These are phyloP conservation scores for Tetracladium maxilliforme DNA, from an alignment of 2,329 filamentous ascomycete genomes.

Conservation along the genomic window DNA sequence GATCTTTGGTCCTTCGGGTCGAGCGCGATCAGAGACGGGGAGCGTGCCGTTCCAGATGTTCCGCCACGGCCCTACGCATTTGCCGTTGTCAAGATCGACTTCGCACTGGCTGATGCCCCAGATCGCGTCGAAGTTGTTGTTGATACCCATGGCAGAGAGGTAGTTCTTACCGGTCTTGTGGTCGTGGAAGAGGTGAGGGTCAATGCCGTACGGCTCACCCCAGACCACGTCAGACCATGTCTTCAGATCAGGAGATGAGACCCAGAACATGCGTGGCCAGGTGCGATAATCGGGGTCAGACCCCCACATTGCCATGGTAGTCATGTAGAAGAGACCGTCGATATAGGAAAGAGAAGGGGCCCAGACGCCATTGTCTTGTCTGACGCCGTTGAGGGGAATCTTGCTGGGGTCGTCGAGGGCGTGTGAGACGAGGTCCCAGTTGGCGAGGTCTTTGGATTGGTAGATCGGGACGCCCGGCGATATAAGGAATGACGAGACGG, in stretches of 20 bases:
- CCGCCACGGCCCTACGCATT: slow-evolving; percentile 6
- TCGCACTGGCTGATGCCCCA: slow-evolving; percentile 7
- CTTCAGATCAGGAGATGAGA: slow-evolving; percentile 4
- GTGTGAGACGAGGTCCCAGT: slow-evolving; percentile 19
- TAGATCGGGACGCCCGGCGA: slow-evolving; percentile 36
- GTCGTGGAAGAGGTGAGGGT: slow-evolving; percentile 5
- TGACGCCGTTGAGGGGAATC: slow-evolving; percentile 4
- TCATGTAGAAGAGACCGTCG: slow-evolving; percentile 4
- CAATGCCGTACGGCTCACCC: slow-evolving; percentile 6
- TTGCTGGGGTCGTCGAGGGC: slow-evolving; percentile 4
- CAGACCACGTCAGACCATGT: slow-evolving; percentile 4
- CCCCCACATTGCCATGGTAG: slow-evolving; percentile 4
- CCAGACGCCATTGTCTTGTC: slow-evolving; percentile 3
- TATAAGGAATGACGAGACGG: slow-evolving; percentile 38
- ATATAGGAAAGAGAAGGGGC: slow-evolving; percentile 5
- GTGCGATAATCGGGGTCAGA: slow-evolving; percentile 7
- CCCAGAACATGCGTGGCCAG: slow-evolving; percentile 7
- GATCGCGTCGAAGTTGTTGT: slow-evolving; percentile 4
- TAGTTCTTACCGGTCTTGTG: slow-evolving; percentile 3
- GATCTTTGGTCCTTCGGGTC: slow-evolving; percentile 5
- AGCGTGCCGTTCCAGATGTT: slow-evolving; percentile 5
- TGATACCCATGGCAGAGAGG: slow-evolving; percentile 5
- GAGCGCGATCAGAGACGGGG: slow-evolving; percentile 1
- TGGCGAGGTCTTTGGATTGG: slow-evolving; percentile 27
- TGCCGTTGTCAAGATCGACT: slow-evolving; percentile 3